Base-by-base conservation (phyloP, 2,329 filamentous ascomycete genomes). In the Esteya vermicola region DNA sequence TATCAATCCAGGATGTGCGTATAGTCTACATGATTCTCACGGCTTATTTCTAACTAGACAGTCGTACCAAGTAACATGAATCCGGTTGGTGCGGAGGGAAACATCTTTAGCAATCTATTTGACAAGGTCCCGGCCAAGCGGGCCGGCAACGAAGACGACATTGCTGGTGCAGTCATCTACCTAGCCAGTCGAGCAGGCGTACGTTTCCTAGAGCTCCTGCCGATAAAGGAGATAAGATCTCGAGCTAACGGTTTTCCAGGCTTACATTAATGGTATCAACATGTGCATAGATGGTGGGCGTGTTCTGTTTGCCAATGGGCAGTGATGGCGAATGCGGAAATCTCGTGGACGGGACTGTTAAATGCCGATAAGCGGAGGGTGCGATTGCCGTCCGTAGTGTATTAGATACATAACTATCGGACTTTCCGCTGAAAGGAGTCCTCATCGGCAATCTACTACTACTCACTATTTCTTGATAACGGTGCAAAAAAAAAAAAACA, bases 1-100 rank as follows among this genome's bases (percentile, higher is more conserved):
- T 2, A 54, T 59, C 30, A 59, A 59, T 23, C 45, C 45, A 1
- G 45, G 45, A 6, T 46, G 42, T 46, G 33, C 28, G 42, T 40
- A 6, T 6, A 20, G 8, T 7, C 19, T 27, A 2, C 21, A 3
- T 28, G 22, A 20, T 10, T 13, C 21, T 23, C 3, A 16, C 14
- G 2, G 27, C 7, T 19, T 13, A 9, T 10, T 20, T 18, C 27
- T 39, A 6, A 43, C 21, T 3, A 6, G 16, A 49, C 51, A 58
- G 57, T 60, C 44, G 55, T 72, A 50, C 78, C 76, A 16, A 80
- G 77, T 51, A 81, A 83, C 69, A 84, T 83, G 80, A 78, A 76
- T 30, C 68, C 72, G 2, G 56, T 55, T 4, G 61, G 57, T 12
- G 67, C 63, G 22, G 60, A 65, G 16, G 58, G 60, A 16, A 52